These are phyloP conservation scores for Pyrenopolyporus hunteri DNA, from an alignment of 495 filamentous ascomycete species.

Conservation along the genomic window DNA sequence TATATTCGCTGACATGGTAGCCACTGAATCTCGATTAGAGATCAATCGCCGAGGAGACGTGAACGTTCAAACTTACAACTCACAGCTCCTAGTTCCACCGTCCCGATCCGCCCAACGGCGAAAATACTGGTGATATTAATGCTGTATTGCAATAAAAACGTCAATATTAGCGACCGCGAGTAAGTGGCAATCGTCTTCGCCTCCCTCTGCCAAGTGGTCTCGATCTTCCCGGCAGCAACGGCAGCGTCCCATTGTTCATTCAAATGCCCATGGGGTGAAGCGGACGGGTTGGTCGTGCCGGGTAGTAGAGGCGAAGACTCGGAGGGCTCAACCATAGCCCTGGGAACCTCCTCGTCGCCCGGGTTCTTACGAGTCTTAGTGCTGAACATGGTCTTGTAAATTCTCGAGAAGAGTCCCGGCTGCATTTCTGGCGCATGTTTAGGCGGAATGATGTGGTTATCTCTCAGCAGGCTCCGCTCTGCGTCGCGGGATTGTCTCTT, in stretches of 20 bases:
- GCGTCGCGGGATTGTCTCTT: constrained; percentile 68
- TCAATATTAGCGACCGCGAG: constrained; percentile 66
- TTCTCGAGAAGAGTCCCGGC: constrained; percentile 30
- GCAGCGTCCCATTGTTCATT: constrained; percentile 79
- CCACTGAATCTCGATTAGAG: constrained; percentile 49
- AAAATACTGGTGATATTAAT: constrained; percentile 73
- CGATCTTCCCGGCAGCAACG: constrained; percentile 71
- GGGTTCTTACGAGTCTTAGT: constrained; percentile 46
- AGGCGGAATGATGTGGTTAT: constrained; percentile 75
- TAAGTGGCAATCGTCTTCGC: constrained; percentile 66
- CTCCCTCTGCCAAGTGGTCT: constrained; percentile 86
- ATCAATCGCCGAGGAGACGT: background rate
- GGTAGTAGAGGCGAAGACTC: constrained; percentile 53
- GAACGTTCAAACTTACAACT: constrained; percentile 45
- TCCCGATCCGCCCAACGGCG: constrained; percentile 68
- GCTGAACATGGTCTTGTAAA: constrained; percentile 53
- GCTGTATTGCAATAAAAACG: constrained; percentile 75
- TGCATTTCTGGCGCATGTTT: constrained; percentile 54
- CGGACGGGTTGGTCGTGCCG: constrained; percentile 4
- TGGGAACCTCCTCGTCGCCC: constrained; percentile 45
- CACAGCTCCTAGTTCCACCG: constrained; percentile 67
- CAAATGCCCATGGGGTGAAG: constrained; percentile 44
- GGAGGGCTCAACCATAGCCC: constrained; percentile 37
- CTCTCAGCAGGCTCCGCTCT: constrained; percentile 75
- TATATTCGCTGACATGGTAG: constrained; percentile 75